Base-by-base conservation (phyloP, 306 rosid species). In the Cercis canadensis region DNA sequence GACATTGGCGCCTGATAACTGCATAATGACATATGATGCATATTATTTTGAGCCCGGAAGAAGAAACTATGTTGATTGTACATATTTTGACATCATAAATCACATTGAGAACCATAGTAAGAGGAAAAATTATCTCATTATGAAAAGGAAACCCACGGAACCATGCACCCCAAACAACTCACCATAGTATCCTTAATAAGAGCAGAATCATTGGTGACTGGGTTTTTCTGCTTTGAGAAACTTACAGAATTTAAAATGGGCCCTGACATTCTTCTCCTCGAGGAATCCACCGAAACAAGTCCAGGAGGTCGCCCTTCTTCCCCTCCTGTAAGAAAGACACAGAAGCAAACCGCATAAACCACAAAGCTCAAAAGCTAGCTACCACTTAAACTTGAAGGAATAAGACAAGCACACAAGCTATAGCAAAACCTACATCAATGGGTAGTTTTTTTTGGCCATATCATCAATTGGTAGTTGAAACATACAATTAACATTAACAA, bases 261-360 rank as follows among this genome's bases (percentile, higher is more conserved):
- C 54, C 87, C 92, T 0, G 95, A 75, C 75, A 83, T 81, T 80
- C 96, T 89, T 53, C 95, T 83, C 76, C 95, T 77, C 1, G 90
- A 84, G 51, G 96, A 74, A 87, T 92, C 98, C 80, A 69, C 58
- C 6, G 94, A 85, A 69, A 87, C 75, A 72, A 87, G 58, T 70
- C 92, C 96, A 72, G 92, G 80, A 29, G 78, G 87, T 43, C 86
- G 86, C 10, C 86, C 92, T 41, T 88, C 98, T 73, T 86, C 98
- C 78, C 78, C 88, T 33, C 83, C 98, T 88, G 82, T 13, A 43
- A 55, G 46, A 50, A 49, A 70, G 66, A 63, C 8, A 60, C 8
- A 60, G 15, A 75, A 74, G 69, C 43, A 68, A 45, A 49, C 19
- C 54, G 7, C 44, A 54, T 12, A 9, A 37, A 44, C 15, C 62